Conservation (phyloP, 164 flowering plant species). For the Cinnamomum chago region DNA sequence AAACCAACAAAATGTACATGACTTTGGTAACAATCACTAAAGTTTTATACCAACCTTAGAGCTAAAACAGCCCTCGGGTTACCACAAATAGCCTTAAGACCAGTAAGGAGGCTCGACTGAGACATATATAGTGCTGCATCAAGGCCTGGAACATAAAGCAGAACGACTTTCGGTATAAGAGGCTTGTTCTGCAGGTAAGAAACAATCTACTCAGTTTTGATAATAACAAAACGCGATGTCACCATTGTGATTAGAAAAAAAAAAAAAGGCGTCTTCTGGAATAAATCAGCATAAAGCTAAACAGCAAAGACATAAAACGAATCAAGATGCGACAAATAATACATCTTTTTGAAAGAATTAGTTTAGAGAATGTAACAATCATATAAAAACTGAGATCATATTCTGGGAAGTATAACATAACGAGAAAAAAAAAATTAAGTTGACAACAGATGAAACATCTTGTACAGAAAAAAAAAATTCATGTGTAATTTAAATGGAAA, state of each 20-base stretch:
- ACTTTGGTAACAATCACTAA: background rate
- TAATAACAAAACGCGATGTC: background rate
- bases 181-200: slow-evolving; percentile 86
- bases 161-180: slow-evolving; percentile 85
- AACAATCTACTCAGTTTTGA: slow-evolving; percentile 5
- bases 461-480: background rate
- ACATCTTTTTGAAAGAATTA: background rate
- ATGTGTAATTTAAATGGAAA: background rate
- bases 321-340: background rate
- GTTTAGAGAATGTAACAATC: background rate
- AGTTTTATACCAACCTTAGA: slow-evolving; percentile 58
- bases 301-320: background rate
- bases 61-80: slow-evolving; percentile 81
- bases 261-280: background rate
- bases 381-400: background rate
- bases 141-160: slow-evolving; percentile 94
- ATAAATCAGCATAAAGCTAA: background rate
- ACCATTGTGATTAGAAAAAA: background rate
- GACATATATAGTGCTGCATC: slow-evolving; percentile 92
- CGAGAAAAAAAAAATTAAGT: background rate
- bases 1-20: background rate
- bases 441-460: background rate
- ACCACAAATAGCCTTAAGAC: slow-evolving; percentile 69
- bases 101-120: slow-evolving; percentile 44
- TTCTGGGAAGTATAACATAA: background rate